Base-by-base conservation (phyloP, 83 land plant genomes). In the Thuja plicata region DNA sequence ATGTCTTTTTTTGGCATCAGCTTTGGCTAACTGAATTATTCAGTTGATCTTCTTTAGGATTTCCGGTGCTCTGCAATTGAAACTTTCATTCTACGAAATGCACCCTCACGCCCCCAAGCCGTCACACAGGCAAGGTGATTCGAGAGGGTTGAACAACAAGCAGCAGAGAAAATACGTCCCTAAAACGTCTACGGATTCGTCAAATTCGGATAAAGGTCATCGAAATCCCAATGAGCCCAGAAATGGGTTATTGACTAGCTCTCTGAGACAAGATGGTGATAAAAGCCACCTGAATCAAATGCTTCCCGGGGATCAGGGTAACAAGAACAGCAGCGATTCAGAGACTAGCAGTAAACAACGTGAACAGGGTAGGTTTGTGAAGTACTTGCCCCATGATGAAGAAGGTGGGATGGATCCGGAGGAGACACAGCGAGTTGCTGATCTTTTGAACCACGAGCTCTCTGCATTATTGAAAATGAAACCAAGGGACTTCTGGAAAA, bases 321-420 rank as follows among this genome's bases (percentile, higher is more conserved):
- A 55, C 21, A 55, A 60, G n/a, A 60, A 21, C 8, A 24, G 5
- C 27, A 60, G 27, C 70, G 5, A 5, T 24, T 19, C 70, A 60
- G 27, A 24, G 27, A 60, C 6, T 60, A 19, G 70, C 7, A 24
- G 70, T 5, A 60, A 60, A 19, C 17, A 21, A 19, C 70, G 4
- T 0, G 27, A 60, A 5, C 70, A 70, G 80, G 84, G 84, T 21
- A 38, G 48, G 87, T 97, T 97, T 91, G 93, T 96, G 60, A 92
- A 90, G 55, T 98, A 97, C 91, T 91, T 98, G 92, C 98, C 99
- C 1, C 99, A 96, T 34, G 99, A 98, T 88, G 99, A 98, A 92
- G 95, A 93, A n/a, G 98, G 97, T 2, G 99, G 94, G 0, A 79
- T 98, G 87, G 98, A 98, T 92, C 92, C 95, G 24, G 91, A 91